phyloP scores from a whole-genome alignment of 164 flowering plant genomes.

The Tinospora cordifolia region DNA sequence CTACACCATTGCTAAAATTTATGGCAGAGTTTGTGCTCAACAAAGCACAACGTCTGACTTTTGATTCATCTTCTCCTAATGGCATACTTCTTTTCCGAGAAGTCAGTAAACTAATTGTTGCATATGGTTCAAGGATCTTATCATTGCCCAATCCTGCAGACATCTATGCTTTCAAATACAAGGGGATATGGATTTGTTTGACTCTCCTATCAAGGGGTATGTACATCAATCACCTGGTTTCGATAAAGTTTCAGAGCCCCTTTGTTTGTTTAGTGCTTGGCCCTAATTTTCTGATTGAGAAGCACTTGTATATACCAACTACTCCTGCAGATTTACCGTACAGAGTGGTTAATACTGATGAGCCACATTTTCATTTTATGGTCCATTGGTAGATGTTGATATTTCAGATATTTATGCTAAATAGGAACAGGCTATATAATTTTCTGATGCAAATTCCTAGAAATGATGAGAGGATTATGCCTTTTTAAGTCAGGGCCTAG shows the following conservation, averaged over 20 bases:
- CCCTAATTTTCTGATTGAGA: too few relatives aligned
- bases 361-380: background rate
- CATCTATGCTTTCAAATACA: slow-evolving; percentile 82
- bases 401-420: background rate
- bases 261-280: background rate
- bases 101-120: slow-evolving; percentile 90
- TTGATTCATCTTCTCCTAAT: slow-evolving; percentile 95
- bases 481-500: background rate
- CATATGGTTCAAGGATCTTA: slow-evolving; percentile 84
- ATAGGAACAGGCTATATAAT: background rate
- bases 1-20: slow-evolving; percentile 91
- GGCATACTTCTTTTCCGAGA: slow-evolving; percentile 98
- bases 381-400: background rate
- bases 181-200: slow-evolving; percentile 91
- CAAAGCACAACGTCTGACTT: slow-evolving; percentile 90
- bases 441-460: background rate
- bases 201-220: slow-evolving; percentile 81
- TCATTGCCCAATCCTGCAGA: slow-evolving; percentile 72
- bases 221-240: slow-evolving; percentile 9
- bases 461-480: background rate
- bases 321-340: background rate
- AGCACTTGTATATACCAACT: background rate
- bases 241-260: background rate
- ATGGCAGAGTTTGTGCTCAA: slow-evolving; percentile 95
- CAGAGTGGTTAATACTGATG: background rate